A percentile compares a stretch with the other conserved stretches of the same genome.
Evolutionary conservation across 2,329 filamentous ascomycete species (phyloP).

Genomic region (Teratosphaeria destructans): DNA sequence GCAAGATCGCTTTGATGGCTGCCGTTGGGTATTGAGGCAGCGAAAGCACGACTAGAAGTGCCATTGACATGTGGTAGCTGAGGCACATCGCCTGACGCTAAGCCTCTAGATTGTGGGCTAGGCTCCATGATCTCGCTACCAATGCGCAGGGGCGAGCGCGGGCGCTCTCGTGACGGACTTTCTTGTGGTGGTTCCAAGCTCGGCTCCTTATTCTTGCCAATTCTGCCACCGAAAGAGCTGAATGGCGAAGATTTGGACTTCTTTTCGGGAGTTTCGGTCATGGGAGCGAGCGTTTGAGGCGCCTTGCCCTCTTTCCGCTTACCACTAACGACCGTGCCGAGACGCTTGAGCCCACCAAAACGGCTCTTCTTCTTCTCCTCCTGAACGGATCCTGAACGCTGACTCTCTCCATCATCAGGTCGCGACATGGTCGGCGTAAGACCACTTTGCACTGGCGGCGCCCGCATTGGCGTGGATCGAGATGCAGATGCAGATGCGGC

Average conservation of each 20-base stretch:
- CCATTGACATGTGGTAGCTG: slow-evolving; percentile 15
- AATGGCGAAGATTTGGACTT: slow-evolving; percentile 49
- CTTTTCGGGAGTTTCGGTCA: slow-evolving; percentile 37
- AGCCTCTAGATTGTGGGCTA: slow-evolving; percentile 3
- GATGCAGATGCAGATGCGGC: background rate
- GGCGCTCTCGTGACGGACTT: slow-evolving; percentile 12
- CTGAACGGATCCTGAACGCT: slow-evolving; percentile 39
- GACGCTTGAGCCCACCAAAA: slow-evolving; percentile 43
- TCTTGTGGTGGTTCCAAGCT: slow-evolving; percentile 27
- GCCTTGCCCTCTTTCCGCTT: slow-evolving; percentile 48
- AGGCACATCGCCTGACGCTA: slow-evolving; percentile 5
- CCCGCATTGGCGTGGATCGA: slow-evolving; percentile 4
- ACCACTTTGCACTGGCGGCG: slow-evolving; percentile 3
- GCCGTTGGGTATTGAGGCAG: slow-evolving; percentile 16
- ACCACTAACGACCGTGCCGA: slow-evolving; percentile 57
- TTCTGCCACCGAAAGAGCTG: slow-evolving; percentile 50
- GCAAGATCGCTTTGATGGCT: slow-evolving; percentile 25
- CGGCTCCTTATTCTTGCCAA: slow-evolving; percentile 48
- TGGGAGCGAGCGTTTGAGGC: slow-evolving; percentile 18
- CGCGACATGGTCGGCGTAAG: slow-evolving; percentile 14
- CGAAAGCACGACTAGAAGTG: slow-evolving; percentile 6
- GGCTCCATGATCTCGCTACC: slow-evolving; percentile 23
- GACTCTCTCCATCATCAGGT: slow-evolving; percentile 16
- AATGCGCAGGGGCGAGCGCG: slow-evolving; percentile 20
- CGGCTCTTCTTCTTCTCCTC: slow-evolving; percentile 29